These are phyloP conservation scores for Aquilaria yunnanensis DNA, from an alignment of 345 rosid species.

Conservation along the genomic window DNA sequence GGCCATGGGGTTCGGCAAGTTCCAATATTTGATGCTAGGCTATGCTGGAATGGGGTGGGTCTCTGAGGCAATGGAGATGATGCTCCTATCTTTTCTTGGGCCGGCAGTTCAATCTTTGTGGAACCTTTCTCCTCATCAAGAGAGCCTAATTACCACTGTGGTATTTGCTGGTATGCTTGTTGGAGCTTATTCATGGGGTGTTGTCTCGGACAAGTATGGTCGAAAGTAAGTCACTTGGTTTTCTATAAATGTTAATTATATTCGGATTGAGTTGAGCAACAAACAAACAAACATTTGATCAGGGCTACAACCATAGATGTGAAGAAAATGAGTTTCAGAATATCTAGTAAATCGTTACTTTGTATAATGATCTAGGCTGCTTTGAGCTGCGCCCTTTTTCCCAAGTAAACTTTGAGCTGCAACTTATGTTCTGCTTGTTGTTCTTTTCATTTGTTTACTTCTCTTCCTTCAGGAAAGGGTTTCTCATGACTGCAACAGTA, in stretches of 20 bases:
- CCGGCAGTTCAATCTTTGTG: constrained; percentile 70
- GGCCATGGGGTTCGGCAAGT: constrained; percentile 77
- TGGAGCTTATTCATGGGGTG: constrained; percentile 91
- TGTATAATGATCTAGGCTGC: not conserved
- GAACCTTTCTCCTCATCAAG: constrained; percentile 64
- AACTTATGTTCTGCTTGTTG: not conserved
- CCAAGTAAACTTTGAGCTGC: not conserved
- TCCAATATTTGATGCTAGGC: constrained; percentile 56
- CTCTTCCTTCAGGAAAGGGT: constrained; percentile 56
- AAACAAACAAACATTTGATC: too few species aligned
- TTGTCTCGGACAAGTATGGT: constrained; percentile 75
- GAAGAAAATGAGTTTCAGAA: too few species aligned
- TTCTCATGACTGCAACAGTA: constrained; percentile 59
- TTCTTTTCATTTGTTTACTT: constrained; percentile 8
- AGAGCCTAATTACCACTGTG: constrained; percentile 64
- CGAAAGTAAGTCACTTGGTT: constrained; percentile 44
- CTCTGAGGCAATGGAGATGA: constrained; percentile 97
- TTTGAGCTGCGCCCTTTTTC: constrained; percentile 1
- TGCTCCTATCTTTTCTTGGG: constrained; percentile 88
- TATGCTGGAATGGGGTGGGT: constrained; percentile 94
- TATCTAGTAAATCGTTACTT: too few species aligned
- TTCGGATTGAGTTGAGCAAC: not conserved
- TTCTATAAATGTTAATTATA: not conserved
- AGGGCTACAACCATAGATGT: too few species aligned
- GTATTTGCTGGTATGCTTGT: constrained; percentile 89